These are phyloP conservation scores for Catharanthus roseus DNA, from an alignment of 257 asterid species.

Conservation along the genomic window DNA sequence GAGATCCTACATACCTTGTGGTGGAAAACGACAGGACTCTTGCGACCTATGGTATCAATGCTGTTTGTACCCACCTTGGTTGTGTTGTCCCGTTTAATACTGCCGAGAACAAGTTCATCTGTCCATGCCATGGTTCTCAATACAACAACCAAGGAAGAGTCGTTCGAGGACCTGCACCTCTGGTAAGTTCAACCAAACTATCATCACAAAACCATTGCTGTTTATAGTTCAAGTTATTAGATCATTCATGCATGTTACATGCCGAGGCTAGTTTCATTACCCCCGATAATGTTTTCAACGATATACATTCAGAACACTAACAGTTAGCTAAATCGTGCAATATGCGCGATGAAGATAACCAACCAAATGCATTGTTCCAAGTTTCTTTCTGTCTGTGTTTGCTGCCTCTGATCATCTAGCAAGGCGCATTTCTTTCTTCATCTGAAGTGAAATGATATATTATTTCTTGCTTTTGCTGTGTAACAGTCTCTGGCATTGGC, in stretches of 20 bases:
- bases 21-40: constrained; percentile 87
- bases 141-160: constrained; percentile 91
- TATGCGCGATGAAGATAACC: neutral
- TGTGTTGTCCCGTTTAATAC: constrained; percentile 91
- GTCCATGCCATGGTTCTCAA: constrained; percentile 99
- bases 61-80: constrained; percentile 94
- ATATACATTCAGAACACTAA: too few relatives aligned
- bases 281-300: too few relatives aligned
- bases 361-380: too few relatives aligned
- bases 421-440: neutral
- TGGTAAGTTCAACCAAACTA: constrained; percentile 55
- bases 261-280: too few relatives aligned
- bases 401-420: too few relatives aligned
- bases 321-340: neutral
- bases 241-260: too few relatives aligned
- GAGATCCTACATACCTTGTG: constrained; percentile 93
- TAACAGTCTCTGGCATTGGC: constrained; percentile 86
- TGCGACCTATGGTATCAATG: constrained; percentile 88
- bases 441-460: too few relatives aligned
- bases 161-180: constrained; percentile 95
- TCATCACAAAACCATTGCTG: neutral
- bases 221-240: neutral
- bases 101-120: constrained; percentile 90
- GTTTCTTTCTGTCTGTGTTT: too few relatives aligned
- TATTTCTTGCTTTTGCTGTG: constrained; percentile 6